Percentiles rank a stretch among this genome's conserved stretches.
phyloP scores from a whole-genome alignment of 768 basidiomycete genomes.

The Suillus subaureus region DNA sequence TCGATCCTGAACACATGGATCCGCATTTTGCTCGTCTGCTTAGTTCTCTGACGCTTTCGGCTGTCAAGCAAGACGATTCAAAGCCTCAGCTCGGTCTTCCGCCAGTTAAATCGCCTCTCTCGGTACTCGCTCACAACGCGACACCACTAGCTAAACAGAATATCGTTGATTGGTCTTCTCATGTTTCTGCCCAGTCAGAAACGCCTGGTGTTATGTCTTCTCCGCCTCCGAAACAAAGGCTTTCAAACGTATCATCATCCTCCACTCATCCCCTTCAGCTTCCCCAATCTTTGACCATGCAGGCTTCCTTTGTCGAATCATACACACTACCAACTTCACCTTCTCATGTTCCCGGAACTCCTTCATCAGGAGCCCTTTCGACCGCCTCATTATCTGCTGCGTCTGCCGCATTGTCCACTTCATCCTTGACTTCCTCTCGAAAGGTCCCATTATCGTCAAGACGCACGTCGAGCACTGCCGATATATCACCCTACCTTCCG shows the following conservation, averaged over 20 bases:
- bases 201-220: conserved; percentile 13
- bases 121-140: conserved; percentile 8
- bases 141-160: conserved; percentile 15
- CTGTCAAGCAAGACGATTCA: conserved; percentile 32
- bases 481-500: conserved; percentile 71
- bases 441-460: conserved; percentile 30
- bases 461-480: conserved; percentile 53
- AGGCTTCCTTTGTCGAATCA: conserved; percentile 6
- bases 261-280: neutral
- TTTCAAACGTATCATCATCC: conserved; percentile 12
- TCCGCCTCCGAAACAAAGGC: conserved; percentile 10
- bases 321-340: neutral
- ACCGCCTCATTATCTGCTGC: conserved; percentile 9
- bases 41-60: conserved; percentile 62
- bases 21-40: conserved; percentile 74
- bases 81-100: conserved; percentile 13
- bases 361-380: conserved; percentile 13
- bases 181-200: conserved; percentile 27
- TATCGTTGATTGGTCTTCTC: conserved; percentile 36
- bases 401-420: conserved; percentile 14
- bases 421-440: conserved; percentile 19
- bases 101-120: conserved; percentile 8
- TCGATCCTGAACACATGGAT: conserved; percentile 46
- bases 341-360: conserved; percentile 8
- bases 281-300: conserved; percentile 6